Evolutionary conservation across 345 rosid genomes (phyloP).

Genomic region (Mallotus nudiflorus): DNA sequence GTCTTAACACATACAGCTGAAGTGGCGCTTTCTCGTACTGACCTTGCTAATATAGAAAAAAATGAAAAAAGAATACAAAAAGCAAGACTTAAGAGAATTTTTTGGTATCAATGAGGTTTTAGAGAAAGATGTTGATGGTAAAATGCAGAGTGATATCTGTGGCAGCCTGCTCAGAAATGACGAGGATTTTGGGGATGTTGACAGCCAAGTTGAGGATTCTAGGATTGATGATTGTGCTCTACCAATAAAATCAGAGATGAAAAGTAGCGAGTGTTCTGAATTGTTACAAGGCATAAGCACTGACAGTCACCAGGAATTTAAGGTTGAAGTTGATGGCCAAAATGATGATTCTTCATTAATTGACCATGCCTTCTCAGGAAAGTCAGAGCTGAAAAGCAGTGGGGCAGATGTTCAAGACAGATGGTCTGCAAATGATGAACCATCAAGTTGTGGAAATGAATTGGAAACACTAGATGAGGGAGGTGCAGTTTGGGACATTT

Average conservation of each 20-base stretch:
- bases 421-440: too few species aligned
- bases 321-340: too few species aligned
- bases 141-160: background rate
- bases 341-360: too few species aligned
- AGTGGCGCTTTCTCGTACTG: conserved; percentile 19
- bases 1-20: conserved; percentile 57
- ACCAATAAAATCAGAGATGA: background rate
- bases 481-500: conserved; percentile 81
- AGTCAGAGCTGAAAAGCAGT: too few species aligned
- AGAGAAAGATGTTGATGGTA: conserved; percentile 11
- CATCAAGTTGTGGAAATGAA: background rate
- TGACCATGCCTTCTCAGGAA: too few species aligned
- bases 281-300: background rate
- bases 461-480: conserved; percentile 27
- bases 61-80: conserved; percentile 41
- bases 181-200: background rate
- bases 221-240: background rate
- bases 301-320: background rate
- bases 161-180: background rate
- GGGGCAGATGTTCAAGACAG: too few species aligned
- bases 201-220: background rate
- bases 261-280: background rate
- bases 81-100: conserved; percentile 56
- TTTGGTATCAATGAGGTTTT: conserved; percentile 23
- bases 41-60: conserved; percentile 20